Percentiles rank a stretch among this genome's conserved stretches.
Conservation (phyloP, 2,329 filamentous ascomycete species). For the Aotearoamyces nothofagi region DNA sequence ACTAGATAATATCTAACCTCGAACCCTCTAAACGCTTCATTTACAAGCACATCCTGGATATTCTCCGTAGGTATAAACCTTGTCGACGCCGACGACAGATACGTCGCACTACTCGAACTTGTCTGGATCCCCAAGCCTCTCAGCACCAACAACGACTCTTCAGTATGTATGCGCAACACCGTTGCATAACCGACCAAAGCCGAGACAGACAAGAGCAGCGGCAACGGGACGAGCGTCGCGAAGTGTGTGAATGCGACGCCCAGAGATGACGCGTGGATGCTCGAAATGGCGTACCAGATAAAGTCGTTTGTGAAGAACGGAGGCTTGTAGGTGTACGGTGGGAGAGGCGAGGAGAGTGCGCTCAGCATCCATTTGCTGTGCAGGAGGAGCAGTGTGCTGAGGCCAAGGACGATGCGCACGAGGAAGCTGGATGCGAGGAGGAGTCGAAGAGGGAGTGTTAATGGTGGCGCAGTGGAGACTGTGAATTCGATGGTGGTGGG, state of each 20-base stretch:
- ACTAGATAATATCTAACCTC: constrained; percentile 81
- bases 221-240: constrained; percentile 22
- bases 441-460: constrained; percentile 30
- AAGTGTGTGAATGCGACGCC: constrained; percentile 19
- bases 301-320: constrained; percentile 7
- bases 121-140: constrained; percentile 86
- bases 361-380: constrained; percentile 29
- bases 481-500: constrained; percentile 87
- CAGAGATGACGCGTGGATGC: constrained; percentile 15
- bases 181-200: constrained; percentile 26
- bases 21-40: constrained; percentile 88
- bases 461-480: constrained; percentile 60
- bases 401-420: constrained; percentile 23
- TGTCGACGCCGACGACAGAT: constrained; percentile 46
- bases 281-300: constrained; percentile 15
- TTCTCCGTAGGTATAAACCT: constrained; percentile 79
- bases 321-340: constrained; percentile 3
- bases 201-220: constrained; percentile 24
- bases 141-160: constrained; percentile 80
- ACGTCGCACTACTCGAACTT: constrained; percentile 52
- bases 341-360: constrained; percentile 5
- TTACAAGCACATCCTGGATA: constrained; percentile 86
- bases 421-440: constrained; percentile 28
- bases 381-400: constrained; percentile 30
- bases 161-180: constrained; percentile 33